phyloP scores from a whole-genome alignment of 441 rosid genomes.

The Metrosideros polymorpha region DNA sequence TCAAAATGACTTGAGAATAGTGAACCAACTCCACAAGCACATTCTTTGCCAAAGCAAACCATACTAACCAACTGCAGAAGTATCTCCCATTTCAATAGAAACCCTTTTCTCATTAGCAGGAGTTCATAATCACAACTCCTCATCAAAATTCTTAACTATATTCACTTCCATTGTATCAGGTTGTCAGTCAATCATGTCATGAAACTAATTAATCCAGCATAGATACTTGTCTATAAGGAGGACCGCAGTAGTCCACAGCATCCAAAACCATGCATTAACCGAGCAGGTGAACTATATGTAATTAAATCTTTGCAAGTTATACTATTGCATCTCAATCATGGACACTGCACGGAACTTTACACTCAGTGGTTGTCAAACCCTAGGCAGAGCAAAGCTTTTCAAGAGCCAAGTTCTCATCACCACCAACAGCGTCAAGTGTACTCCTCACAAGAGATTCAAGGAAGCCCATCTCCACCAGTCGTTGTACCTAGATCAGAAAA shows the following conservation, averaged over 20 bases:
- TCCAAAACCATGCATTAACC: not conserved
- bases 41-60: not conserved
- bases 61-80: not conserved
- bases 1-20: not conserved
- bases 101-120: not conserved
- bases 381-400: conserved; percentile 79
- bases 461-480: conserved; percentile 94
- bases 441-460: conserved; percentile 65
- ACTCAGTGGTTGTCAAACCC: not conserved
- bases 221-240: not conserved
- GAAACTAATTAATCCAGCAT: not conserved
- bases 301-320: not conserved
- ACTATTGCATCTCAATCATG: not conserved
- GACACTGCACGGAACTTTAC: not conserved
- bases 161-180: not conserved
- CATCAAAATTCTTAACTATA: not conserved
- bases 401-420: conserved; percentile 92
- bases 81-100: not conserved
- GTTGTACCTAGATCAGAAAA: conserved; percentile 44
- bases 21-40: not conserved
- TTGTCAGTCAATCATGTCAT: not conserved
- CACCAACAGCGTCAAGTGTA: conserved; percentile 66
- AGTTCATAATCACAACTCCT: not conserved
- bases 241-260: not conserved
- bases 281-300: not conserved